These are phyloP conservation scores for Echium plantagineum DNA, from an alignment of 257 asterid species.

Conservation along the genomic window DNA sequence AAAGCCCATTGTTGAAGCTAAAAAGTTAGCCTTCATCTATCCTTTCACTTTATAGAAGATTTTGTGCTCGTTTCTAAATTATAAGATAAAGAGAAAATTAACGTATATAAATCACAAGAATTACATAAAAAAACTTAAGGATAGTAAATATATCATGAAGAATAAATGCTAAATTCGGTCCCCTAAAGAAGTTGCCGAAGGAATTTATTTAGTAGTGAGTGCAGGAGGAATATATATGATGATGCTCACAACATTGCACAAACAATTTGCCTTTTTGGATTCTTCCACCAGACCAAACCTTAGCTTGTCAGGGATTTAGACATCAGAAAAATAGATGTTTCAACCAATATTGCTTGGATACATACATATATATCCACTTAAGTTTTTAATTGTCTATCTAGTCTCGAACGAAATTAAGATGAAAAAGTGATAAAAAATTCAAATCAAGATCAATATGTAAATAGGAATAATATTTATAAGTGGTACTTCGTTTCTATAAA, in stretches of 20 bases:
- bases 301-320: too few species aligned
- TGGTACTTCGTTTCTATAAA: too few species aligned
- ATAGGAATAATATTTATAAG: too few species aligned
- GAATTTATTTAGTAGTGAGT: background rate
- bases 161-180: background rate
- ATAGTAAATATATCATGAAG: background rate
- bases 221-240: background rate
- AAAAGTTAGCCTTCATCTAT: slow-evolving; percentile 18
- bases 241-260: background rate
- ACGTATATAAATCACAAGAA: background rate
- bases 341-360: too few species aligned
- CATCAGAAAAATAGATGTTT: too few species aligned
- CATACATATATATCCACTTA: too few species aligned
- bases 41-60: slow-evolving; percentile 23
- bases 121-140: background rate
- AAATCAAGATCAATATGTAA: too few species aligned
- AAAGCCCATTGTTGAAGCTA: slow-evolving; percentile 1
- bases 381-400: too few species aligned
- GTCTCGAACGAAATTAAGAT: too few species aligned
- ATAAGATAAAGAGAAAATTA: slow-evolving; percentile 17
- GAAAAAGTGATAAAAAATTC: too few species aligned
- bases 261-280: background rate
- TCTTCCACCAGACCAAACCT: background rate
- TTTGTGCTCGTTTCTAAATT: slow-evolving; percentile 19
- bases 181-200: background rate